These are phyloP conservation scores for Pseudotsuga menziesii DNA, from an alignment of 75 land plant genomes.

Conservation along the genomic window DNA sequence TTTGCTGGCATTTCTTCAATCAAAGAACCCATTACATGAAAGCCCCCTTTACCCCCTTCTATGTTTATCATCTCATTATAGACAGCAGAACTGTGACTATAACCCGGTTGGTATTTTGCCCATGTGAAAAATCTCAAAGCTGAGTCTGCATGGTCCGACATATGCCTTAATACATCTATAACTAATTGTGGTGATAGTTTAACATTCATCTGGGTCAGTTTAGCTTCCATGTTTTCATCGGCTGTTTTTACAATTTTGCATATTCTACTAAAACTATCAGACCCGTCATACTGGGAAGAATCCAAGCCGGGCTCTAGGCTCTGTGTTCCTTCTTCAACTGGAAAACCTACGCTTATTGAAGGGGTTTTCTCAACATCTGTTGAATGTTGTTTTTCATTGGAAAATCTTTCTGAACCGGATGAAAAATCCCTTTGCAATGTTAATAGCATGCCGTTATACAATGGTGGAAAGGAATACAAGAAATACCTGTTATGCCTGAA, in stretches of 20 bases:
- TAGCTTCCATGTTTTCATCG: slow-evolving; percentile 18
- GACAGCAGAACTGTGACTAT: slow-evolving; percentile 9
- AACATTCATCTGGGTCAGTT: slow-evolving; percentile 23
- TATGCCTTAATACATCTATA: slow-evolving; percentile 15
- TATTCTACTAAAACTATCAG: not conserved
- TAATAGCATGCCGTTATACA: not conserved
- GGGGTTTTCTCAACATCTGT: not conserved
- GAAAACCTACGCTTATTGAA: not conserved
- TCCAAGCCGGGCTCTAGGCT: not conserved
- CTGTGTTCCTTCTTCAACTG: not conserved
- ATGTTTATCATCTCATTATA: slow-evolving; percentile 34
- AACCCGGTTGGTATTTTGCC: slow-evolving; percentile 1
- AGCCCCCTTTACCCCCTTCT: slow-evolving; percentile 27
- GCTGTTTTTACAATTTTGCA: slow-evolving; percentile 5
- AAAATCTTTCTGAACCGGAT: not conserved
- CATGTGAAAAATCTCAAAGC: slow-evolving; percentile 35
- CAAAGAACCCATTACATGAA: slow-evolving; percentile 13
- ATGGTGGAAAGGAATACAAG: not conserved
- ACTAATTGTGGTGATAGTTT: slow-evolving; percentile 12
- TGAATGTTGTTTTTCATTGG: too few relatives aligned
- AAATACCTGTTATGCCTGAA: not conserved
- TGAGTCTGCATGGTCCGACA: slow-evolving; percentile 14
- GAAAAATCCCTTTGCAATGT: not conserved
- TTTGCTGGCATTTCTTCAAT: slow-evolving; percentile 18
- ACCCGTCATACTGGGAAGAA: not conserved